A percentile compares a stretch with the other conserved stretches of the same genome.
Evolutionary conservation across 2,329 filamentous ascomycete genomes (phyloP).

Genomic region (Byssothecium circinans): DNA sequence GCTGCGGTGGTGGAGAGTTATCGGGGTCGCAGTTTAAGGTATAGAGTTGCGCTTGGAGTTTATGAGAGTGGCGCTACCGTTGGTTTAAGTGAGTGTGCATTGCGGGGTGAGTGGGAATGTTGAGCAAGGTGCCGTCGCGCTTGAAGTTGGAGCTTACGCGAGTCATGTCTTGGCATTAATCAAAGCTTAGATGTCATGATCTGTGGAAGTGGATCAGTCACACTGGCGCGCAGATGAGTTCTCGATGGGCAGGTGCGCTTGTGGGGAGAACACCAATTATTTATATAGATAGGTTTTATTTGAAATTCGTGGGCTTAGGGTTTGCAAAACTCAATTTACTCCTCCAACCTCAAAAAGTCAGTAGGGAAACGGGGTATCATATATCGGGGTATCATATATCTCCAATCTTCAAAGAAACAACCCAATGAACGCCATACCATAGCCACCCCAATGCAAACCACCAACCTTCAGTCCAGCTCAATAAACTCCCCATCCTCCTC

Average conservation of each 20-base stretch:
- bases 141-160: conserved; percentile 16
- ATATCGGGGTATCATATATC: no score
- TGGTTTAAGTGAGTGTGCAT: conserved; percentile 2
- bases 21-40: no score
- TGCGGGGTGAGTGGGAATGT: not conserved
- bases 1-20: not conserved
- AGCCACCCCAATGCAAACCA: not conserved
- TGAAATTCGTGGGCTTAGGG: no score
- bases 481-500: conserved; percentile 28
- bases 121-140: conserved; percentile 3
- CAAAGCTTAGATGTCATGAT: not conserved
- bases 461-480: conserved; percentile 27
- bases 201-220: not conserved
- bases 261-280: no score
- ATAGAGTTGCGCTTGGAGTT: not conserved
- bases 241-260: no score
- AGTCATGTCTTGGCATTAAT: conserved; percentile 28
- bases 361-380: no score
- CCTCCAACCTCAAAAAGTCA: no score
- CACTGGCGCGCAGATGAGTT: no score
- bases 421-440: not conserved
- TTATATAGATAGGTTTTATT: no score
- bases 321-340: no score
- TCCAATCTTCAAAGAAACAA: not conserved
- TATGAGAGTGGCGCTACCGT: conserved; percentile 16